Percentiles rank a stretch among this genome's conserved stretches.
Evolutionary conservation across 2,329 filamentous ascomycete genomes (phyloP).

Genomic region (Ascochyta fabae): DNA sequence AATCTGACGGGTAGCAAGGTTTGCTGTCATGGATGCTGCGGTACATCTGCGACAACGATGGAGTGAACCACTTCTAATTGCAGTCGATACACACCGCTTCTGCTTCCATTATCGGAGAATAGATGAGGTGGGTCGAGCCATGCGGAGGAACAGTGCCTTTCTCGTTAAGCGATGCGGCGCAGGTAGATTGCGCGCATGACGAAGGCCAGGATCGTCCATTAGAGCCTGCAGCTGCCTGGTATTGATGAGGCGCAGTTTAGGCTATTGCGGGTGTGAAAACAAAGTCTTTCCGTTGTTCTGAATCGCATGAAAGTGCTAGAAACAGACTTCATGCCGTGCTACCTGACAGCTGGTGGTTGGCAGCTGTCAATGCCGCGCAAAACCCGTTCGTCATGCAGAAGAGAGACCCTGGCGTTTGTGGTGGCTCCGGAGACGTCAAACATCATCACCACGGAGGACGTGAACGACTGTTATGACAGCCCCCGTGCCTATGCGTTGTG

Average conservation of each 20-base stretch:
- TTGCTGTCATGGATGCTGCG: constrained; percentile 2
- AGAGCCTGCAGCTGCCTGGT: constrained; percentile 4
- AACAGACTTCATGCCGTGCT: constrained; percentile 8
- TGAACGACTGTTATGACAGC: constrained; percentile 1
- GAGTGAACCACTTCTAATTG: not conserved
- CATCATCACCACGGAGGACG: not conserved
- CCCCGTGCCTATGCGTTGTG: not conserved
- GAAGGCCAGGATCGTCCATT: constrained; percentile 8
- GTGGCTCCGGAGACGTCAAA: constrained; percentile 1
- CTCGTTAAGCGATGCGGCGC: constrained; percentile 8
- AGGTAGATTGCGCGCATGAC: constrained; percentile 15
- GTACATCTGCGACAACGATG: constrained; percentile 1
- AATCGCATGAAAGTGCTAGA: not conserved
- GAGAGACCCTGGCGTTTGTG: not conserved
- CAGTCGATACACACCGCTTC: constrained; percentile 14
- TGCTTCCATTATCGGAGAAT: constrained; percentile 9
- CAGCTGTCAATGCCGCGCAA: constrained; percentile 9
- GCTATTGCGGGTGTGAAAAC: constrained; percentile 3
- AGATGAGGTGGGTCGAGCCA: constrained; percentile 1
- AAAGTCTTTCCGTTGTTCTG: not conserved
- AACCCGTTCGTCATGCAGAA: constrained; percentile 13
- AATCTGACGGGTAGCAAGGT: not conserved
- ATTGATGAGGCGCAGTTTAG: constrained; percentile 15
- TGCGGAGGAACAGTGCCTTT: not conserved
- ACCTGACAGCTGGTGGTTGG: constrained; percentile 7